phyloP scores from a whole-genome alignment of 2,329 filamentous ascomycete genomes.

The Aspergillus sclerotialis region DNA sequence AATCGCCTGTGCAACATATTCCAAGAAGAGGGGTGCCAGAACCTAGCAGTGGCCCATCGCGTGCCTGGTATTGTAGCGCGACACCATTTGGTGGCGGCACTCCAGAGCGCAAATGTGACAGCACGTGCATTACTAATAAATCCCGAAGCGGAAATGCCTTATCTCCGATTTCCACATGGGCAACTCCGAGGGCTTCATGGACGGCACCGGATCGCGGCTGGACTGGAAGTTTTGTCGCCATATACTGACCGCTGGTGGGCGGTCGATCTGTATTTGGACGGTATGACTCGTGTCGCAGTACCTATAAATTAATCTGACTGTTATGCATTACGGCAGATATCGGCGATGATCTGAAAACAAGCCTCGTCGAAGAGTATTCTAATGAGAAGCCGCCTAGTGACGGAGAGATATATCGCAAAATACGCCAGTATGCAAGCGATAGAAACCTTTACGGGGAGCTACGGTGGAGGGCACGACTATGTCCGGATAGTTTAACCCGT shows the following conservation, averaged over 20 bases:
- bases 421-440: slow-evolving; percentile 15
- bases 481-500: slow-evolving; percentile 9
- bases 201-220: slow-evolving; percentile 15
- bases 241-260: slow-evolving; percentile 21
- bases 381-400: slow-evolving; percentile 14
- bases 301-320: slow-evolving; percentile 3
- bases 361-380: slow-evolving; percentile 13
- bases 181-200: slow-evolving; percentile 20
- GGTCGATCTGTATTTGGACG: slow-evolving; percentile 24
- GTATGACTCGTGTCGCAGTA: slow-evolving; percentile 7
- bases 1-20: slow-evolving; percentile 16
- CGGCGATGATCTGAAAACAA: slow-evolving; percentile 4
- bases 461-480: slow-evolving; percentile 13
- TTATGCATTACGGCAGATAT: slow-evolving; percentile 11
- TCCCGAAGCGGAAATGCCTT: slow-evolving; percentile 5
- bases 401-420: slow-evolving; percentile 17
- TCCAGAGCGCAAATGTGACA: background rate
- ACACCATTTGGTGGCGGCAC: background rate
- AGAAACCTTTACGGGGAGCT: slow-evolving; percentile 10
- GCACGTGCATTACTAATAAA: background rate
- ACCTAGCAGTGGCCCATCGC: slow-evolving; percentile 13
- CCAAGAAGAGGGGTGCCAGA: slow-evolving; percentile 12
- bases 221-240: slow-evolving; percentile 11
- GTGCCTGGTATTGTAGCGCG: slow-evolving; percentile 12
- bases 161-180: slow-evolving; percentile 12